Percentiles rank a stretch among this genome's conserved stretches.
These are phyloP conservation scores for Aureobasidium sp. DNA, from an alignment of 2,329 filamentous ascomycete genomes.

Conservation along the genomic window DNA sequence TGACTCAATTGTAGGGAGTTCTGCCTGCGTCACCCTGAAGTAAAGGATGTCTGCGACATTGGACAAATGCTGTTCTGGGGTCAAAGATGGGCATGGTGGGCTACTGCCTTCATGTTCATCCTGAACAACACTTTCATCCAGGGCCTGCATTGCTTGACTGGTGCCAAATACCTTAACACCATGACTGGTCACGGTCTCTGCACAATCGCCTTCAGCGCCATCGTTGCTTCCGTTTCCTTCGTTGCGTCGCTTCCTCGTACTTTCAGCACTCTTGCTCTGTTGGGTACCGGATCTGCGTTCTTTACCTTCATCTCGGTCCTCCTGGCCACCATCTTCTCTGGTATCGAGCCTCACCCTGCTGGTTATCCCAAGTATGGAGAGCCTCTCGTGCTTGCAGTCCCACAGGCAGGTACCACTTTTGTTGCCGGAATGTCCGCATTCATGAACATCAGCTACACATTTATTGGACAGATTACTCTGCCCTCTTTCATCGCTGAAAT, in stretches of 20 bases:
- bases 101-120: conserved; percentile 77
- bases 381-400: conserved; percentile 60
- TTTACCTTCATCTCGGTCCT: conserved; percentile 89
- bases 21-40: conserved; percentile 81
- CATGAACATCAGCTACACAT: conserved; percentile 92
- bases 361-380: conserved; percentile 44
- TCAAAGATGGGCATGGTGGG: conserved; percentile 60
- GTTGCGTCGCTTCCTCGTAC: conserved; percentile 76
- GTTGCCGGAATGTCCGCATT: conserved; percentile 79
- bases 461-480: conserved; percentile 90
- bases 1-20: conserved; percentile 57
- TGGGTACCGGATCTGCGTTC: conserved; percentile 70
- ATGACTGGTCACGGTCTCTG: conserved; percentile 66
- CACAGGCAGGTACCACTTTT: conserved; percentile 64
- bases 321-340: conserved; percentile 74
- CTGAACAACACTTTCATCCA: conserved; percentile 92
- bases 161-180: conserved; percentile 82
- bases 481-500: conserved; percentile 96
- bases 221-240: conserved; percentile 68
- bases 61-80: conserved; percentile 93
- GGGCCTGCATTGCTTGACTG: conserved; percentile 74
- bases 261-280: conserved; percentile 68
- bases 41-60: conserved; percentile 88
- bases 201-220: conserved; percentile 70
- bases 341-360: conserved; percentile 64